Percentiles rank a stretch among this genome's conserved stretches.
These are phyloP conservation scores for Naumovozyma castellii DNA, from an alignment of 805 yeast genomes.

Conservation along the genomic window DNA sequence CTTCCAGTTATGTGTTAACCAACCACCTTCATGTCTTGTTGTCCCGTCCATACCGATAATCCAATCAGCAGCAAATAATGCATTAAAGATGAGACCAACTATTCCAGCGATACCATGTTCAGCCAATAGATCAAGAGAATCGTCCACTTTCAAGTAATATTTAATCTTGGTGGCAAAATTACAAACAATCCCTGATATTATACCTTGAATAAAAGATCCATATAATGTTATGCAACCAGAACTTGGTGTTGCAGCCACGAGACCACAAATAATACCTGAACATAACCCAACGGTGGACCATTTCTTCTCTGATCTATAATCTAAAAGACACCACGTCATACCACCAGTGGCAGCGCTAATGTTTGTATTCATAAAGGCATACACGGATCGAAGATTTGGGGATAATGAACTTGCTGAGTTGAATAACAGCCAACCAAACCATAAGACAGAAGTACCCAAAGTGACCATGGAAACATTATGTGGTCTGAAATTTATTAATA, in stretches of 20 bases:
- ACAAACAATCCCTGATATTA: slow-evolving; percentile 73
- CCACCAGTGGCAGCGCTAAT: slow-evolving; percentile 86
- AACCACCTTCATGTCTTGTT: slow-evolving; percentile 82
- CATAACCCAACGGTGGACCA: slow-evolving; percentile 94
- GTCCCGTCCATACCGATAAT: slow-evolving; percentile 87
- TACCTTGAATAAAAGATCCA: slow-evolving; percentile 81
- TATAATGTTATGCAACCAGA: slow-evolving; percentile 86
- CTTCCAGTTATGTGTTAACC: slow-evolving; percentile 83
- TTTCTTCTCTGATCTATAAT: slow-evolving; percentile 77
- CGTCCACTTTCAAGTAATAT: slow-evolving; percentile 74
- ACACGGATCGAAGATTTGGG: slow-evolving; percentile 75
- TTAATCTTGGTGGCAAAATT: slow-evolving; percentile 85
- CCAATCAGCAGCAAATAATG: slow-evolving; percentile 74
- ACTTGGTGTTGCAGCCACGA: slow-evolving; percentile 95
- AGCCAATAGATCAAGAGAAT: slow-evolving; percentile 90
- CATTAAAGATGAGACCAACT: slow-evolving; percentile 82
- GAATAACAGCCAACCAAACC: slow-evolving; percentile 96
- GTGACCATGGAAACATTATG: slow-evolving; percentile 90
- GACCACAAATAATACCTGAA: slow-evolving; percentile 90
- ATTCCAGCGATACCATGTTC: slow-evolving; percentile 98
- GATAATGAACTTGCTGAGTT: slow-evolving; percentile 83
- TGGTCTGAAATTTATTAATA: slow-evolving; percentile 82
- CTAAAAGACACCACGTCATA: slow-evolving; percentile 82
- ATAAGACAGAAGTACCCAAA: slow-evolving; percentile 74
- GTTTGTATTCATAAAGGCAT: slow-evolving; percentile 88